A percentile compares a stretch with the other conserved stretches of the same genome.
Evolutionary conservation across 106 monocot genomes (phyloP).

Genomic region (Dendrobium nobile): DNA sequence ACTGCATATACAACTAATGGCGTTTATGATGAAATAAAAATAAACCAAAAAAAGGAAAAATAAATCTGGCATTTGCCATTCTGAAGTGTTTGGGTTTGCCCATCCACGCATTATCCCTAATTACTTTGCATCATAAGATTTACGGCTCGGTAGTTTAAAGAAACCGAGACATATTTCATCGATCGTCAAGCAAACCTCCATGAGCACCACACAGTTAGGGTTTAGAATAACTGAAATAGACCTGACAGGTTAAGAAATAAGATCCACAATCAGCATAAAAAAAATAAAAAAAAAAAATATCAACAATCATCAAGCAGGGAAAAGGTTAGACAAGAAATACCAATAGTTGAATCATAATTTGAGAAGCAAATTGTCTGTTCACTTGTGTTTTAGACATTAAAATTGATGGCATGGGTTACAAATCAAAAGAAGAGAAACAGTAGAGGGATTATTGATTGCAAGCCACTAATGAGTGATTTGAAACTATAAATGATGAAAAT

Average conservation of each 20-base stretch:
- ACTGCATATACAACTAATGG: not conserved
- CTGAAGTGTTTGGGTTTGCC: not conserved
- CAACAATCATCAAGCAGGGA: not conserved
- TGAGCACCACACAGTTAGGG: not conserved
- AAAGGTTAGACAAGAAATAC: not conserved
- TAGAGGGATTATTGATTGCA: not conserved
- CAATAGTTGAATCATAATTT: not conserved
- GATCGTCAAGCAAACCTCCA: not conserved
- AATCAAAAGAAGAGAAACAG: not conserved
- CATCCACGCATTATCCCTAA: not conserved
- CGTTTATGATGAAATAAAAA: not conserved
- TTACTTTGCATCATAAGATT: not conserved
- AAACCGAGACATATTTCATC: not conserved
- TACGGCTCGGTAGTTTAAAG: not conserved
- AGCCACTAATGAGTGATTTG: no score
- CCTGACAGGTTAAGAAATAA: not conserved
- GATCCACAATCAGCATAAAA: not conserved
- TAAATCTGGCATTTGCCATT: conserved; percentile 2
- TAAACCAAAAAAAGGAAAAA: not conserved
- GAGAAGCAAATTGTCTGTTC: not conserved
- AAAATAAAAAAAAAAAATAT: not conserved
- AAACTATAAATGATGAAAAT: no score
- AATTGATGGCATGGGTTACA: not conserved
- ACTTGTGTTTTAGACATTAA: not conserved
- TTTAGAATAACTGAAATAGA: not conserved